phyloP scores from a whole-genome alignment of 208 protist species.

The Trypanosoma boissoni region DNA sequence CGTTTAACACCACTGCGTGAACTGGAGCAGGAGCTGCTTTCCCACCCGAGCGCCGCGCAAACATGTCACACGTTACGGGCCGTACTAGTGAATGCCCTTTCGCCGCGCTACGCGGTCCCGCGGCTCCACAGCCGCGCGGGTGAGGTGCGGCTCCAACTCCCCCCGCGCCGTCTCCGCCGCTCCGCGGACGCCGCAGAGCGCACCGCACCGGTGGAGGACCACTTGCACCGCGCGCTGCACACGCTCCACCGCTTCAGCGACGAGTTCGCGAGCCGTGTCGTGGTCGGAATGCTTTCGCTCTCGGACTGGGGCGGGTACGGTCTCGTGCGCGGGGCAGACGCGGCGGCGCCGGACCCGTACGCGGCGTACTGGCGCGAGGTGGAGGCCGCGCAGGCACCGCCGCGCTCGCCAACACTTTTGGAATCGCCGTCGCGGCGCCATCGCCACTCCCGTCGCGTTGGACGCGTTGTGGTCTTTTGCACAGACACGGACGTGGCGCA shows the following conservation, averaged over 20 bases:
- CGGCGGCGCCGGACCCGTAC: constrained; percentile 9
- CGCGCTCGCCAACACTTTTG: no score
- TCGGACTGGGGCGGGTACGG: constrained; percentile 23
- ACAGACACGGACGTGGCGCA: constrained; percentile 45
- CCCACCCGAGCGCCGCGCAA: constrained; percentile 32
- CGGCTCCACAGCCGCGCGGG: constrained; percentile 17
- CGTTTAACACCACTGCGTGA: constrained; percentile 17
- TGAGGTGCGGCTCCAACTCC: neutral
- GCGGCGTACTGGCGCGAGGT: constrained; percentile 18
- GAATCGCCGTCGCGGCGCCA: no score
- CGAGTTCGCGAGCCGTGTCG: constrained; percentile 41
- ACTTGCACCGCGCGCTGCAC: constrained; percentile 26
- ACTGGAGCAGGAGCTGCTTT: constrained; percentile 32
- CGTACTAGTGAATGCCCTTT: constrained; percentile 44
- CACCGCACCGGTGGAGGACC: neutral
- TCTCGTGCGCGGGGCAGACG: neutral
- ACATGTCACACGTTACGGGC: constrained; percentile 47
- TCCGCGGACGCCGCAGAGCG: neutral
- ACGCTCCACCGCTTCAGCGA: constrained; percentile 39
- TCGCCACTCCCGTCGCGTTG: no score
- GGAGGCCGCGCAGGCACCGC: neutral
- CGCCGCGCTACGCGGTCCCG: constrained; percentile 36
- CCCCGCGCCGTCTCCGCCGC: neutral
- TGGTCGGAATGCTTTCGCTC: constrained; percentile 47
- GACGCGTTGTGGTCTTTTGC: constrained; percentile 66